Evolutionary conservation across 2,329 filamentous ascomycete genomes (phyloP).

Genomic region (Sporothrix euskadiensis): DNA sequence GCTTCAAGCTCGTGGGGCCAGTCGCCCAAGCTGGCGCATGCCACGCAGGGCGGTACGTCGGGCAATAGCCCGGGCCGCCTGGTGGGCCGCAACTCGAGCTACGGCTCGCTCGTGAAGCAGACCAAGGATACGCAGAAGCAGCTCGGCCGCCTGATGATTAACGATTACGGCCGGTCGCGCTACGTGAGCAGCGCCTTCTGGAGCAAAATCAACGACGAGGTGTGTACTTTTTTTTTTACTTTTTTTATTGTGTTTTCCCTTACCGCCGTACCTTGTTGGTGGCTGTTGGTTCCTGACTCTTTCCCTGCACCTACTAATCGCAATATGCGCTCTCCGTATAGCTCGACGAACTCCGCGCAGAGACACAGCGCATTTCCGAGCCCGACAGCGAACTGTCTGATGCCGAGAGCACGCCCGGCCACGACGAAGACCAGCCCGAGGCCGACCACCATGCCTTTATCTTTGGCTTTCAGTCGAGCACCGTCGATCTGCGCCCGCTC

Average conservation of each 20-base stretch:
- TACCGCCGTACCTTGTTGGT: not conserved
- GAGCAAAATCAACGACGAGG: conserved; percentile 74
- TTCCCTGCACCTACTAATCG: not conserved
- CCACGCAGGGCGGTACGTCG: not conserved
- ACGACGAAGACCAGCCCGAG: conserved; percentile 41
- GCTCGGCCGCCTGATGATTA: conserved; percentile 69
- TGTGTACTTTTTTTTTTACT: conserved; percentile 37
- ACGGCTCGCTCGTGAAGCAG: conserved; percentile 25
- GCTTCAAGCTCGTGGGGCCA: conserved; percentile 24
- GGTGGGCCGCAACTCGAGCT: conserved; percentile 31
- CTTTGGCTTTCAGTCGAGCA: conserved; percentile 70
- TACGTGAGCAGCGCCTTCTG: conserved; percentile 79
- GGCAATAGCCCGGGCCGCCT: conserved; percentile 31
- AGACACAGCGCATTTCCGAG: conserved; percentile 52
- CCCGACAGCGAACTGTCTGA: conserved; percentile 61
- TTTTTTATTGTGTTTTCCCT: conserved; percentile 31
- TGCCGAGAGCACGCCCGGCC: conserved; percentile 55
- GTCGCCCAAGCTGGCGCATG: conserved; percentile 26
- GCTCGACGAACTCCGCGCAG: conserved; percentile 51
- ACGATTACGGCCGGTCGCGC: conserved; percentile 65
- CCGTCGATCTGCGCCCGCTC: conserved; percentile 57
- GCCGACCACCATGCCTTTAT: conserved; percentile 70
- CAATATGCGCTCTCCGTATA: conserved; percentile 30
- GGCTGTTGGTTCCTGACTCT: not conserved
- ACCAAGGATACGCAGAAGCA: conserved; percentile 50